Base-by-base conservation (phyloP, 352 stramenopile species). In the Globisporangium orthogonon region DNA sequence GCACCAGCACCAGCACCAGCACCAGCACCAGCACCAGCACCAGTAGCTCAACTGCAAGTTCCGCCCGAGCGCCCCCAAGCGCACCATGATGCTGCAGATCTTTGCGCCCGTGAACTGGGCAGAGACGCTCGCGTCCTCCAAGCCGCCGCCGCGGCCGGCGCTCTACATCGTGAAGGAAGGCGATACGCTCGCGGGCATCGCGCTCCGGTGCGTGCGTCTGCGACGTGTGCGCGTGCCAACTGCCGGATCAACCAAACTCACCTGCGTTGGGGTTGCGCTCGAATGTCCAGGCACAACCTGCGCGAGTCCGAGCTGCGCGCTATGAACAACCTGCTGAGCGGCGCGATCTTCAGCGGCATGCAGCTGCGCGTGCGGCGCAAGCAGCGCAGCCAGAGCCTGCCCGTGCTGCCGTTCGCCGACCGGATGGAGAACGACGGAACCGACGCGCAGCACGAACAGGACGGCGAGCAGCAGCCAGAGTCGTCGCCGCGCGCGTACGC, bases 281-380 rank as follows among this genome's bases (percentile, higher is more conserved):
- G 23, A 23, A 23, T 23, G 23, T 23, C 23, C 40, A 86, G 73
- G 23, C 71, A 84, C 61, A 69, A 72, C 13, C 67, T 85, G 63
- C 67, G 71, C 17, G 69, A 79, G 58, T 67, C 60, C 18, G 73
- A 88, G 52, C 62, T 88, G 52, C 65, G 67, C 33, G 66, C 72
- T 29, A 71, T 83, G 52, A 87, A 86, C 62, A 73, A 83, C 49
- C 56, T 87, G 48, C 65, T 71, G 39, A 59, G 60, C 48, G 63
- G 56, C 39, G 48, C 68, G 50, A 71, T 80, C 45, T 70, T 74
- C 40, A 44, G 58, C 6, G 73, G 74, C 9, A 73, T 83, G 52
- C 53, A 70, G 52, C 55, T 87, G 18, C 60, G 67, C 39, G 66
- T 82, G 41, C 62, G 74, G 43, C 69, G 64, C 54, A 76, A 77